Base-by-base conservation (phyloP, 352 stramenopile species). In the Phytopythium aichiense region DNA sequence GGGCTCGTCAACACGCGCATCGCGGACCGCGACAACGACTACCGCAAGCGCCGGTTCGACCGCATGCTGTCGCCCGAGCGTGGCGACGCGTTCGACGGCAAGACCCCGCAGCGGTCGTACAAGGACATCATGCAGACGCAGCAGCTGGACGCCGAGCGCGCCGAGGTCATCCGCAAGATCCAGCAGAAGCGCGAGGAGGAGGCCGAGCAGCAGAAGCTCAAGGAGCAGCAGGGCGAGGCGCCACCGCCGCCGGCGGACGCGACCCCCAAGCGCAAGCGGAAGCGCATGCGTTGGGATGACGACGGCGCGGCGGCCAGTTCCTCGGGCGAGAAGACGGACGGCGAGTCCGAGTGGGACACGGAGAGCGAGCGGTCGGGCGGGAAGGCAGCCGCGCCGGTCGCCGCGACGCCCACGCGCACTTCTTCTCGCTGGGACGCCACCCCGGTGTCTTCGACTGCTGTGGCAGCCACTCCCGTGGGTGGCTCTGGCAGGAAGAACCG, bases 1-100 rank as follows among this genome's bases (percentile, higher is more conserved):
- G 91, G 92, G 3, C 61, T 98, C 9, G 92, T 98, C 40, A 98
- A 98, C 71, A 98, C 94, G 38, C 77, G 88, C 61, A 98, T 99
- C 58, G 66, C 80, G 15, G 93, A 98, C 73, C 79, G 96, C 25
- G 96, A 99, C 73, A 97, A 94, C 58, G 87, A 97, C 43, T 94
- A 94, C 71, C 76, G 81, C 50, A 95, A 94, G 74, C 87, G 88
- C 12, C 88, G 90, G 54, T 88, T 98, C 33, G 91, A 98, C 55
- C 87, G 84, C 58, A 88, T 92, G 67, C 72, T 96, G 49, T 94
- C 85, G 38, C 86, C 89, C 37, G 91, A 98, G 70, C 75, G 91
- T 35, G 77, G 89, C 58, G 95, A 99, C 67, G 81, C 92, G 15
- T 98, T 98, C 64, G 77, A 73, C 23, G 89, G 86, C 38, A 69